Evolutionary conservation across 179 eudicot genomes (phyloP), one percentile per base, ranked within the genome.

Genomic region (Spinacia oleracea): DNA sequence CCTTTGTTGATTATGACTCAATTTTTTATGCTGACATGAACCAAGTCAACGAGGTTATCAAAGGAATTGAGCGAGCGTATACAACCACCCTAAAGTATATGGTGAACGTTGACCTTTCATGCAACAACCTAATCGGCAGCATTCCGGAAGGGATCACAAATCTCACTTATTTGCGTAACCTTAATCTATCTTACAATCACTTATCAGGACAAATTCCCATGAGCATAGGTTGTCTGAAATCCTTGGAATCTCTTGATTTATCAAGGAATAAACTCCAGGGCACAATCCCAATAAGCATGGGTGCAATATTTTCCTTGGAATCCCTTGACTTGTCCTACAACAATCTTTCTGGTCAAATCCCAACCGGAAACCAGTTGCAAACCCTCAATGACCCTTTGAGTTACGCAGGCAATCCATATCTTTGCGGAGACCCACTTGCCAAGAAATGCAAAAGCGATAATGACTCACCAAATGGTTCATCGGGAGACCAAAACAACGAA

Each of bases 301-400:
- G n/a, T n/a, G n/a, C n/a, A n/a, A n/a, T n/a, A n/a, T n/a, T n/a
- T n/a, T n/a, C 59, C 2, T 42, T 79, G 43, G 43, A n/a, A 0
- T 38, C 82, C 27, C 78, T 73, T 3, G 78, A 79, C 18, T 27
- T 80, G 27, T 80, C 82, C 18, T 55, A 55, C 46, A 80, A 80
- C 11, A 66, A 80, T 53, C 32, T 74, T 29, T 67, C 77, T 0
- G 74, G 78, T 15, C 60, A 31, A 74, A 74, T 74, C 12, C 78
- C 82, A 55, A 53, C 75, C 31, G 68, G 74, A 0, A n/a, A n/a
- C n/a, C n/a, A n/a, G n/a, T n/a, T n/a, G n/a, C n/a, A n/a, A n/a
- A n/a, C n/a, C n/a, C n/a, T 35, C 10, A 11, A 80, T 29, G 56
- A 67, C 6, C 40, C 78, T n/a, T 21, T 10, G 34, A n/a, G n/a